phyloP scores from a whole-genome alignment of 352 stramenopile species.

The Globisporangium paddicum region DNA sequence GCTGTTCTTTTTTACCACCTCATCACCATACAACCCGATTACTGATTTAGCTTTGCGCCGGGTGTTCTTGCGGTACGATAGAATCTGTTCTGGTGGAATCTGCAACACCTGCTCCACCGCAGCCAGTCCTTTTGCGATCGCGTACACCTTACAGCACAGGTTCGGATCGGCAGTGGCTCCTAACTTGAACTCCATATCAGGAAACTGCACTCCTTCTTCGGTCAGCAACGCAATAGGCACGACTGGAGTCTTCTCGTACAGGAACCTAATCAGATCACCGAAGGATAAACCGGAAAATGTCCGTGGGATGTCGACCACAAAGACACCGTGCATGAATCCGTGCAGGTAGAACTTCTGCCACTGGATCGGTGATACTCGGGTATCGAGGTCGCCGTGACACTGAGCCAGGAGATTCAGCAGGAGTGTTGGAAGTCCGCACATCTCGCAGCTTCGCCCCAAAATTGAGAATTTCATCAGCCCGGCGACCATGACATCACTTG shows the following conservation, averaged over 20 bases:
- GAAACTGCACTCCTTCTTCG: slow-evolving; percentile 55
- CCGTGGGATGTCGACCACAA: slow-evolving; percentile 69
- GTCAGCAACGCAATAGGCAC: slow-evolving; percentile 67
- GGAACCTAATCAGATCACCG: slow-evolving; percentile 68
- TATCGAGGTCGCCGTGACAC: slow-evolving; percentile 45
- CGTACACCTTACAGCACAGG: slow-evolving; percentile 78
- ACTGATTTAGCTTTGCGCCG: slow-evolving; percentile 52
- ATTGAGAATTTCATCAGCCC: slow-evolving; percentile 74
- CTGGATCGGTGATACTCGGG: slow-evolving; percentile 42
- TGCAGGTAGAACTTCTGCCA: slow-evolving; percentile 72
- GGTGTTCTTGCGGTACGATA: slow-evolving; percentile 70
- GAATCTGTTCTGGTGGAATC: slow-evolving; percentile 66
- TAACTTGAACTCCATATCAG: slow-evolving; percentile 79
- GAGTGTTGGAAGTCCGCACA: slow-evolving; percentile 59
- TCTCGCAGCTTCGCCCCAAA: slow-evolving; percentile 57
- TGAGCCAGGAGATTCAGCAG: slow-evolving; percentile 64
- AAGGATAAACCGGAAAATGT: slow-evolving; percentile 81
- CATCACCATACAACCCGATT: slow-evolving; percentile 22
- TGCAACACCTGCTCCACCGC: slow-evolving; percentile 52
- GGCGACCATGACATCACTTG: slow-evolving; percentile 64
- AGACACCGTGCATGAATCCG: slow-evolving; percentile 66
- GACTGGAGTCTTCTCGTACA: slow-evolving; percentile 69
- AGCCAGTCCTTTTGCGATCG: slow-evolving; percentile 49
- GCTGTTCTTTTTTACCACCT: slow-evolving; percentile 37
- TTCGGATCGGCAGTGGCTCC: slow-evolving; percentile 68